phyloP scores from a whole-genome alignment of 257 asterid species.

The Nicotiana noctiflora region DNA sequence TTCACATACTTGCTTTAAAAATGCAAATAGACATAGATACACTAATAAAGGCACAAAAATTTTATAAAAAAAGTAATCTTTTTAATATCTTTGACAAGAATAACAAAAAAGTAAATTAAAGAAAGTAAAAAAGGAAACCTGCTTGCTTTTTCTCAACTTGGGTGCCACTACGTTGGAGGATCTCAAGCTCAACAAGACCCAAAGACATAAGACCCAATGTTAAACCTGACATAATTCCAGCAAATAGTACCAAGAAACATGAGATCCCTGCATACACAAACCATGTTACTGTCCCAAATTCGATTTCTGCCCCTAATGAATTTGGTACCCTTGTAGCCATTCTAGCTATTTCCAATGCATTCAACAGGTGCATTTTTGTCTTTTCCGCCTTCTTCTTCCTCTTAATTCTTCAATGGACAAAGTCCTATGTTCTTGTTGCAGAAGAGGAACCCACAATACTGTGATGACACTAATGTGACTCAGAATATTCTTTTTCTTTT shows the following conservation, averaged over 20 bases:
- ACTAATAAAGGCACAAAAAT: no score
- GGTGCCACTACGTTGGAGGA: constrained; percentile 87
- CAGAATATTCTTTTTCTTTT: neutral
- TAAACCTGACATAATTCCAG: constrained; percentile 91
- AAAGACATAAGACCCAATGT: constrained; percentile 89
- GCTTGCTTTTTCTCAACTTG: constrained; percentile 79
- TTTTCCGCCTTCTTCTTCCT: neutral
- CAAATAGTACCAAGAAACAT: constrained; percentile 68
- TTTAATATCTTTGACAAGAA: no score
- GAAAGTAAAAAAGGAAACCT: constrained; percentile 20
- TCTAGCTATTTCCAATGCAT: constrained; percentile 47
- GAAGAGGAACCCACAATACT: neutral
- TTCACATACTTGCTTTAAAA: no score
- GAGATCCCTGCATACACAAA: constrained; percentile 73
- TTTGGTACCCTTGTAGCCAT: constrained; percentile 32
- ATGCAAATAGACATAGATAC: no score
- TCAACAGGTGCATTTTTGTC: constrained; percentile 45
- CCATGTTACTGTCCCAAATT: constrained; percentile 73
- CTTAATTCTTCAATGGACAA: neutral
- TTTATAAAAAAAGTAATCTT: no score
- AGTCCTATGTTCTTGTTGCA: neutral
- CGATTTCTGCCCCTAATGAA: constrained; percentile 56
- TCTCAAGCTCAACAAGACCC: constrained; percentile 92
- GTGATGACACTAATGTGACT: neutral
- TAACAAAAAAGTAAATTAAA: neutral